Conservation (phyloP, 164 flowering plant genomes). For the Buxus sempervirens region DNA sequence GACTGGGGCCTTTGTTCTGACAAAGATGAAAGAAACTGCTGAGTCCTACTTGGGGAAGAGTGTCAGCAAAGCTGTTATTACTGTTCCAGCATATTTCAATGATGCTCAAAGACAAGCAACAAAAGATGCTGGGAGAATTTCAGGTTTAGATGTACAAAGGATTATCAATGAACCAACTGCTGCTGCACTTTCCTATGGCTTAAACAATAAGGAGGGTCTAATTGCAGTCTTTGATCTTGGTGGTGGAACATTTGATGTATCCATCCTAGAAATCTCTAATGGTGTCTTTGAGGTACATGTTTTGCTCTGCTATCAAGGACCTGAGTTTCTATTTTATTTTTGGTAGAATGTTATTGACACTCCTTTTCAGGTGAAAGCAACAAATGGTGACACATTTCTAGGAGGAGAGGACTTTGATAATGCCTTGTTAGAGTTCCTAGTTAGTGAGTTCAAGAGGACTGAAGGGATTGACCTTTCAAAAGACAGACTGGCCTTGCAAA, state of each 20-base stretch:
- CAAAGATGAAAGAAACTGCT: conserved; percentile 78
- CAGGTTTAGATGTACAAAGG: conserved; percentile 70
- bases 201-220: conserved; percentile 69
- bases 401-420: conserved; percentile 83
- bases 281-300: conserved; percentile 69
- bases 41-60: conserved; percentile 63
- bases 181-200: conserved; percentile 76
- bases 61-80: conserved; percentile 60
- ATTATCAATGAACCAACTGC: conserved; percentile 82
- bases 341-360: neutral
- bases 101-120: conserved; percentile 86
- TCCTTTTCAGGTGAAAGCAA: conserved; percentile 61
- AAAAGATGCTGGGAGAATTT: conserved; percentile 75
- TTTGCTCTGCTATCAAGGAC: neutral
- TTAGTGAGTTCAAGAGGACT: conserved; percentile 56
- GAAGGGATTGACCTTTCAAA: conserved; percentile 62
- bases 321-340: neutral
- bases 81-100: conserved; percentile 79
- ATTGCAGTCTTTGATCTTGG: conserved; percentile 79
- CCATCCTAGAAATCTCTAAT: conserved; percentile 68
- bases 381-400: conserved; percentile 78
- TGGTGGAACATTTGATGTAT: conserved; percentile 77
- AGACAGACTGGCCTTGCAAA: conserved; percentile 69
- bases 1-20: conserved; percentile 58
- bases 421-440: conserved; percentile 53